Conservation (phyloP, 2,329 filamentous ascomycete genomes). For the Diplocarpon mali region DNA sequence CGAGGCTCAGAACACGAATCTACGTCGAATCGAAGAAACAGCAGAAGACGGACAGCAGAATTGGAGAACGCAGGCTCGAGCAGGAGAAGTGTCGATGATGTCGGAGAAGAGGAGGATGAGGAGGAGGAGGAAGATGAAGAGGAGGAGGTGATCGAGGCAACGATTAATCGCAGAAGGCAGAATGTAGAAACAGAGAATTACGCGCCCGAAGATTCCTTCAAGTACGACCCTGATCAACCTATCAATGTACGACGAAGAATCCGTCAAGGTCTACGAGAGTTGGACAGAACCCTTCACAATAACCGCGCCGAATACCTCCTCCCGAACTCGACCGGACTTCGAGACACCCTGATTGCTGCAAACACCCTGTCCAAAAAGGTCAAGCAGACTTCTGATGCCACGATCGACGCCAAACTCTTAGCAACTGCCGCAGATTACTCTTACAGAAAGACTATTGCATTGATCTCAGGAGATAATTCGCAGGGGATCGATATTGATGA, state of each 20-base stretch:
- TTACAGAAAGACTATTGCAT: constrained; percentile 63
- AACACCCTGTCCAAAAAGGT: constrained; percentile 57
- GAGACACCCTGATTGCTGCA: constrained; percentile 53
- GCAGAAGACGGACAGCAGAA: constrained; percentile 23
- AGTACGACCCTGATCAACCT: constrained; percentile 75
- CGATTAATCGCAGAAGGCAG: constrained; percentile 17
- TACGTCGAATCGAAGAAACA: constrained; percentile 12
- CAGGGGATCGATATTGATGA: constrained; percentile 81
- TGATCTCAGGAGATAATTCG: constrained; percentile 60
- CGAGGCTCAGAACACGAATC: constrained; percentile 14
- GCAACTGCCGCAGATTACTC: constrained; percentile 72
- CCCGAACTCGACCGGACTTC: constrained; percentile 51
- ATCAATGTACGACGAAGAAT: constrained; percentile 60
- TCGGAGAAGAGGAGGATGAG: not conserved
- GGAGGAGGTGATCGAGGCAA: not conserved
- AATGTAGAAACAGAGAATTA: constrained; percentile 13
- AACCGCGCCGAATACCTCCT: constrained; percentile 62
- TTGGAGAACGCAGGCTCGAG: constrained; percentile 19
- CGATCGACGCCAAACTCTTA: constrained; percentile 78
- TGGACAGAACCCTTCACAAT: constrained; percentile 50
- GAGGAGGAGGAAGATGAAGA: not conserved
- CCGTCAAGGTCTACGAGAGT: constrained; percentile 56
- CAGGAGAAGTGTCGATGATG: not conserved
- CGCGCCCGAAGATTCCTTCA: constrained; percentile 26
- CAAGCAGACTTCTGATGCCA: constrained; percentile 82